These are phyloP conservation scores for Mycena filopes DNA, from an alignment of 768 basidiomycete species.

Conservation along the genomic window DNA sequence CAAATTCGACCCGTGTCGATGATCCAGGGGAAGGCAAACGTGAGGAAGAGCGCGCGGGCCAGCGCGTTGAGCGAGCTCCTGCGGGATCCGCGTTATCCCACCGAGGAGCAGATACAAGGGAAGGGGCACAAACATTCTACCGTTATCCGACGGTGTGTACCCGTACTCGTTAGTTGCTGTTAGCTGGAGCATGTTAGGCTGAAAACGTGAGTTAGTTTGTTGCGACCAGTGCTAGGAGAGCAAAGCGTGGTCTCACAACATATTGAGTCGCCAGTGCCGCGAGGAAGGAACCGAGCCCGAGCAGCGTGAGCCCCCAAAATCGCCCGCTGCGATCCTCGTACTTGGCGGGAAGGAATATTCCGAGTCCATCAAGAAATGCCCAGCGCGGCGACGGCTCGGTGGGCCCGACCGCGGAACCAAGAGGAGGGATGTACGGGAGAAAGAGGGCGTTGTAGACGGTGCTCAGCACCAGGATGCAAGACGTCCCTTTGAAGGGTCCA, in stretches of 20 bases:
- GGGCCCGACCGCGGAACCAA: not conserved
- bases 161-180: constrained; percentile 30
- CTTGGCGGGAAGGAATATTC: constrained; percentile 9
- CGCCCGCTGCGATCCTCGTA: constrained; percentile 3
- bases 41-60: constrained; percentile 17
- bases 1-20: not conserved
- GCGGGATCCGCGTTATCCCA: not conserved
- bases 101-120: not conserved
- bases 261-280: constrained; percentile 18
- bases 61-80: constrained; percentile 6
- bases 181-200: constrained; percentile 31
- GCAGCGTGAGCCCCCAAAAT: constrained; percentile 23
- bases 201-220: not conserved
- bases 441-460: constrained; percentile 14
- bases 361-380: constrained; percentile 13
- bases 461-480: constrained; percentile 23
- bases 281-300: constrained; percentile 22
- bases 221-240: no score
- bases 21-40: constrained; percentile 12
- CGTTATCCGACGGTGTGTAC: constrained; percentile 24
- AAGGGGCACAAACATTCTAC: no score
- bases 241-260: constrained; percentile 8
- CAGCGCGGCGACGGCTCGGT: not conserved
- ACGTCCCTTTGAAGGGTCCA: constrained; percentile 29
- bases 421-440: constrained; percentile 27